These are phyloP conservation scores for Beauveria varroae DNA, from an alignment of 2,329 filamentous ascomycete genomes.

Conservation along the genomic window DNA sequence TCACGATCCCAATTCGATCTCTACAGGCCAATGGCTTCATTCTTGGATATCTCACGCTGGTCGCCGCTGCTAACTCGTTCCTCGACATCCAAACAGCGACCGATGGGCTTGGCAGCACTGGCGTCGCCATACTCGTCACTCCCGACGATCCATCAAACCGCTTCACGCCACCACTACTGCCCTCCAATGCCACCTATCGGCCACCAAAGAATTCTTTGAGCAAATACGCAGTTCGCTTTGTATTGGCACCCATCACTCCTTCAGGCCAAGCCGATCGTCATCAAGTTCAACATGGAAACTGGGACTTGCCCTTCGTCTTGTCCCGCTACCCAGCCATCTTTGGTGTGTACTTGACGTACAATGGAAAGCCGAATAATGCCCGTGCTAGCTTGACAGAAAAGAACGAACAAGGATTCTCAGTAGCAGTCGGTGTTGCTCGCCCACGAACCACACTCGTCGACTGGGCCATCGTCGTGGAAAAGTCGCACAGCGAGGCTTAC, in stretches of 20 bases:
- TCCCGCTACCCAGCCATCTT: constrained; percentile 55
- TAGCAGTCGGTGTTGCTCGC: constrained; percentile 75
- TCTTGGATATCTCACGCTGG: constrained; percentile 75
- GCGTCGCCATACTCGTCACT: constrained; percentile 63
- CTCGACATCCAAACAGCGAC: constrained; percentile 52
- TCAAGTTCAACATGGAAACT: constrained; percentile 25
- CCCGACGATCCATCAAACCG: constrained; percentile 59
- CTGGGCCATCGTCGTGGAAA: constrained; percentile 79
- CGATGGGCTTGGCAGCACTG: constrained; percentile 65
- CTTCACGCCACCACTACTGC: constrained; percentile 39
- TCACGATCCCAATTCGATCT: constrained; percentile 73
- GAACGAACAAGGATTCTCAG: constrained; percentile 62
- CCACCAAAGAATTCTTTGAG: constrained; percentile 32
- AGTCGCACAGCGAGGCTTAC: constrained; percentile 66
- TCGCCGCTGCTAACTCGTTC: constrained; percentile 62
- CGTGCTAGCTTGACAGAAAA: constrained; percentile 59
- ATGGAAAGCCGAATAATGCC: constrained; percentile 51
- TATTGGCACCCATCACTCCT: constrained; percentile 47
- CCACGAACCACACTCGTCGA: constrained; percentile 62
- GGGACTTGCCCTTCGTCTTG: constrained; percentile 50
- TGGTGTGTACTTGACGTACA: constrained; percentile 47
- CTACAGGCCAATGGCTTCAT: constrained; percentile 54
- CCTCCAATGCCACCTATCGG: constrained; percentile 39
- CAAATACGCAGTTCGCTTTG: constrained; percentile 44
- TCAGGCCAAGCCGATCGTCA: constrained; percentile 41